phyloP scores from a whole-genome alignment of 2,329 filamentous ascomycete species.

The Didymella keratinophila region DNA sequence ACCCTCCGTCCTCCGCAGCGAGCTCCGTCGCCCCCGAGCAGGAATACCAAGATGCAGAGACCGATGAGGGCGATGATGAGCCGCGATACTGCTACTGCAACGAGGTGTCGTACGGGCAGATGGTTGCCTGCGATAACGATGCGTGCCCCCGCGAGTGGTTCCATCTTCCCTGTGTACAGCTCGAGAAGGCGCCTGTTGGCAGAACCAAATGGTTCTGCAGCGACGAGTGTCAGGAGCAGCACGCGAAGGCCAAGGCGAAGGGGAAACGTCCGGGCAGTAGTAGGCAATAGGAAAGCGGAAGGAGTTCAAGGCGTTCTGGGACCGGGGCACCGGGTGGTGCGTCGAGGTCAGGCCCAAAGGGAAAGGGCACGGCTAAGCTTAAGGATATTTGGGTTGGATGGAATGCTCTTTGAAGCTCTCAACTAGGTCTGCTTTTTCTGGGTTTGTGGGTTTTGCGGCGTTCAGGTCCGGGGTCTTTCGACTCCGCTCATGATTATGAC shows the following conservation, averaged over 20 bases:
- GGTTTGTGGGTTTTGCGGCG: slow-evolving; percentile 32
- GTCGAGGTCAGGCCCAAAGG: slow-evolving; percentile 43
- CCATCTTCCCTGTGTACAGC: slow-evolving; percentile 69
- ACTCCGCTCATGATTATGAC: slow-evolving; percentile 24
- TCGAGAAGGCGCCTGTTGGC: slow-evolving; percentile 65
- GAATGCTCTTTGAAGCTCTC: slow-evolving; percentile 46
- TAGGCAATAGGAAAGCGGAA: slow-evolving; percentile 52
- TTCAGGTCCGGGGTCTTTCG: slow-evolving; percentile 22
- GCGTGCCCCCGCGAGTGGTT: slow-evolving; percentile 72
- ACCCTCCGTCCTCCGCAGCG: slow-evolving; percentile 44
- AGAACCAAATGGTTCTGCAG: slow-evolving; percentile 52
- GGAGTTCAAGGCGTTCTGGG: slow-evolving; percentile 50
- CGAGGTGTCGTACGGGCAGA: slow-evolving; percentile 70
- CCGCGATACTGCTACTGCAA: slow-evolving; percentile 72
- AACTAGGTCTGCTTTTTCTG: slow-evolving; percentile 34
- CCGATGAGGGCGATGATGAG: slow-evolving; percentile 55
- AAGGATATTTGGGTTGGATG: slow-evolving; percentile 48
- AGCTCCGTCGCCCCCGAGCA: slow-evolving; percentile 44
- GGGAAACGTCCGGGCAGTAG: slow-evolving; percentile 49
- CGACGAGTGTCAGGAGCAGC: slow-evolving; percentile 49
- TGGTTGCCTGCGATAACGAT: slow-evolving; percentile 73
- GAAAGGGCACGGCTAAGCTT: slow-evolving; percentile 45
- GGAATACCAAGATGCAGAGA: slow-evolving; percentile 45
- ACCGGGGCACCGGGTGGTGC: slow-evolving; percentile 39
- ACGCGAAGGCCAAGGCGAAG: slow-evolving; percentile 43